Conservation (phyloP, 2,329 filamentous ascomycete genomes). For the Sordariomycetes sp. region DNA sequence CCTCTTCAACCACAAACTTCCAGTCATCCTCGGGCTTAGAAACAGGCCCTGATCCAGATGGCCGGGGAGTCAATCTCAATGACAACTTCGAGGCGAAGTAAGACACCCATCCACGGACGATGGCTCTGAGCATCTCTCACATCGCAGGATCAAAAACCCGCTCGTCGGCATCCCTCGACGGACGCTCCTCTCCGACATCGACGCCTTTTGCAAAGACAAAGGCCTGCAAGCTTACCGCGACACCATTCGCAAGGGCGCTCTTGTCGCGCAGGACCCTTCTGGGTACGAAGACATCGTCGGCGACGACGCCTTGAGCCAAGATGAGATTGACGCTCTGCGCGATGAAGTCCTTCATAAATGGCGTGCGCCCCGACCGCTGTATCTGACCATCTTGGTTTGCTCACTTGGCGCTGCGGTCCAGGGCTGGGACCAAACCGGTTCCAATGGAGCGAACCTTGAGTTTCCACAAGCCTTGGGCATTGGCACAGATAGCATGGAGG, state of each 20-base stretch:
- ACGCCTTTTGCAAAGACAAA: slow-evolving; percentile 50
- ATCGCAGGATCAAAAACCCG: slow-evolving; percentile 30
- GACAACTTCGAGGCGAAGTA: slow-evolving; percentile 37
- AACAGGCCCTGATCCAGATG: no score
- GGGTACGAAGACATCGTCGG: slow-evolving; percentile 50
- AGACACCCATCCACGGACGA: slow-evolving; percentile 6
- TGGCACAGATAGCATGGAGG: slow-evolving; percentile 19
- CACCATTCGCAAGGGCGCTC: slow-evolving; percentile 58
- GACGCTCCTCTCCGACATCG: slow-evolving; percentile 44
- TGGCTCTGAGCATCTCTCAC: not conserved
- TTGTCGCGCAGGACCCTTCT: slow-evolving; percentile 62
- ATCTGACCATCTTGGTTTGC: slow-evolving; percentile 57
- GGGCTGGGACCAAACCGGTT: slow-evolving; percentile 61
- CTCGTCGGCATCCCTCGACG: slow-evolving; percentile 42
- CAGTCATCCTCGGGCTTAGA: no score
- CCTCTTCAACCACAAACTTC: not conserved
- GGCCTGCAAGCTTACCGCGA: slow-evolving; percentile 47
- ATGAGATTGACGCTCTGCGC: slow-evolving; percentile 50
- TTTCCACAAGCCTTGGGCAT: slow-evolving; percentile 45
- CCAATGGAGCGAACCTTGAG: slow-evolving; percentile 54
- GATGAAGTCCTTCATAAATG: slow-evolving; percentile 60
- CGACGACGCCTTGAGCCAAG: slow-evolving; percentile 46
- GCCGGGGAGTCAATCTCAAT: slow-evolving; percentile 27
- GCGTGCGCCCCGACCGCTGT: slow-evolving; percentile 52
- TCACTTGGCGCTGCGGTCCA: slow-evolving; percentile 64